These are phyloP conservation scores for Dictyostelium discoideum DNA, from an alignment of 78 protist genomes.

Conservation along the genomic window dicty_2.7 NC_007091.3:4781501-4782000, in stretches of 20 bases:
- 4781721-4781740: no score
- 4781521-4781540: constrained; percentile 85
- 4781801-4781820: not conserved
- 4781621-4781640: no score
- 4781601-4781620: not conserved
- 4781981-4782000: constrained; percentile 2
- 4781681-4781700: no score
- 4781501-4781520: constrained; percentile 6
- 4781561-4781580: constrained; percentile 41
- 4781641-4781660: no score
- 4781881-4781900: no score
- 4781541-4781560: constrained; percentile 85
- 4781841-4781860: not conserved
- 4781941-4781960: not conserved
- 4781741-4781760: no score
- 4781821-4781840: not conserved
- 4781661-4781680: no score
- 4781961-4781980: constrained; percentile 8
- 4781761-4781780: no score
- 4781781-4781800: no score
- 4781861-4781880: not conserved
- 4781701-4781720: no score
- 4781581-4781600: not conserved
- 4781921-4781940: not conserved
- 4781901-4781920: not conserved